Percentiles rank a stretch among this genome's conserved stretches.
Evolutionary conservation across 2,329 filamentous ascomycete genomes (phyloP).

Genomic region (Ophiocordyceps camponoti-floridani): DNA sequence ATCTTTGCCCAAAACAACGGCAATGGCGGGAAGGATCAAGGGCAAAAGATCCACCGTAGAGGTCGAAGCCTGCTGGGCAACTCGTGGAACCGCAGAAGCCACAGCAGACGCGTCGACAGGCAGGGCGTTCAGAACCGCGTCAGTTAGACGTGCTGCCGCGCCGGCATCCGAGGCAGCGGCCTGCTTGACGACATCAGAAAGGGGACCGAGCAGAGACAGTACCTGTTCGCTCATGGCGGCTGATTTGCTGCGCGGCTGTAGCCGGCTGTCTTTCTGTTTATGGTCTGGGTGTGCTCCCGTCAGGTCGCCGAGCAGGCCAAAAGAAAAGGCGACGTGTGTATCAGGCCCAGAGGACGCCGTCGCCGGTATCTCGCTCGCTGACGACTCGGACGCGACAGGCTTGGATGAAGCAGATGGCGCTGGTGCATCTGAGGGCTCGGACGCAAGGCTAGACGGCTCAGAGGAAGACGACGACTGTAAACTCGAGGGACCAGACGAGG

Average conservation of each 20-base stretch:
- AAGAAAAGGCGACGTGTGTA: background rate
- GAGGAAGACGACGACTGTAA: background rate
- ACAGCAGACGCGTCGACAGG: conserved; percentile 5
- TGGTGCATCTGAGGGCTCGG: background rate
- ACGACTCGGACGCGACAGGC: background rate
- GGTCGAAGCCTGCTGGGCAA: conserved; percentile 4
- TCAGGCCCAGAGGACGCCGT: background rate
- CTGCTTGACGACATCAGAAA: conserved; percentile 5
- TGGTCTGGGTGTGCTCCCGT: background rate
- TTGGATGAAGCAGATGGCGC: background rate
- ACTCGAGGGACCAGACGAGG: no score
- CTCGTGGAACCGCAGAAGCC: conserved; percentile 4
- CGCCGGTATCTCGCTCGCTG: no score
- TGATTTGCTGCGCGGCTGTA: background rate
- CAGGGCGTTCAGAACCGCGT: conserved; percentile 6
- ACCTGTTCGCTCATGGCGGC: background rate
- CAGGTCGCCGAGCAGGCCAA: background rate
- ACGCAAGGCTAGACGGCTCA: background rate
- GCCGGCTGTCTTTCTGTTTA: background rate
- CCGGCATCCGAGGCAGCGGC: conserved; percentile 5
- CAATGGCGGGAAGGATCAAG: conserved; percentile 8
- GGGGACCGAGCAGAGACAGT: conserved; percentile 5
- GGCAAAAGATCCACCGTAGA: conserved; percentile 4
- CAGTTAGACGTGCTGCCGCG: conserved; percentile 7
- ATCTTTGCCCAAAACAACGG: conserved; percentile 4